A percentile compares a stretch with the other conserved stretches of the same genome.
These are phyloP conservation scores for Byssothecium circinans DNA, from an alignment of 2,329 filamentous ascomycete genomes.

Conservation along the genomic window DNA sequence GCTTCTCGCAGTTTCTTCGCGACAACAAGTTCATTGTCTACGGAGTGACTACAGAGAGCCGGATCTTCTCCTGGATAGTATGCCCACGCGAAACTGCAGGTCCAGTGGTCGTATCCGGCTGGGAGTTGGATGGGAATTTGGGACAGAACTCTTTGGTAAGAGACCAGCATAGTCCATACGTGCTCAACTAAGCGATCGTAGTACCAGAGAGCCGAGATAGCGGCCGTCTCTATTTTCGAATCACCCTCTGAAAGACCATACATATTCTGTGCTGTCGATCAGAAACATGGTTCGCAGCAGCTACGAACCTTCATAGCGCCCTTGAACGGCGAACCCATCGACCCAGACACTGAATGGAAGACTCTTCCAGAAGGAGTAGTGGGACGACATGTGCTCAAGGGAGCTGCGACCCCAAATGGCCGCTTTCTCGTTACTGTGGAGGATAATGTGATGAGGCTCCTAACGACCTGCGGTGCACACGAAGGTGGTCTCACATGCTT, in stretches of 20 bases:
- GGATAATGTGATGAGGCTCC: conserved; percentile 12
- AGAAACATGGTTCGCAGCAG: conserved; percentile 16
- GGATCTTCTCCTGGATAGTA: conserved; percentile 20
- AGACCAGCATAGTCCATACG: background rate
- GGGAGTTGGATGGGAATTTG: background rate
- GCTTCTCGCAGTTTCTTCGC: conserved; percentile 15
- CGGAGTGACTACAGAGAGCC: conserved; percentile 20
- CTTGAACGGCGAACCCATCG: conserved; percentile 1
- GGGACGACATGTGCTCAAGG: conserved; percentile 13
- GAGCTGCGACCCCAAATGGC: conserved; percentile 16
- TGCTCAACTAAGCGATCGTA: background rate
- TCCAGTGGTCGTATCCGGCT: background rate
- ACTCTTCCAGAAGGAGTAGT: conserved; percentile 11
- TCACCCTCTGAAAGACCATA: conserved; percentile 16
- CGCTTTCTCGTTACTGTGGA: conserved; percentile 20
- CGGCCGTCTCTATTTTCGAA: conserved; percentile 13
- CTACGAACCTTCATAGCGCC: conserved; percentile 16
- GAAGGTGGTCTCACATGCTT: conserved; percentile 18
- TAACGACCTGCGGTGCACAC: conserved; percentile 13
- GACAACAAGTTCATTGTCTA: conserved; percentile 14
- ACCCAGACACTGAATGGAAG: conserved; percentile 3
- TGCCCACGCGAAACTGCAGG: background rate
- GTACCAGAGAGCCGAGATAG: conserved; percentile 15
- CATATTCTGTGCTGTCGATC: conserved; percentile 20
- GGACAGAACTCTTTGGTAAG: background rate